Evolutionary conservation across 257 asterid species (phyloP).

Genomic region (Scutellaria baicalensis): DNA sequence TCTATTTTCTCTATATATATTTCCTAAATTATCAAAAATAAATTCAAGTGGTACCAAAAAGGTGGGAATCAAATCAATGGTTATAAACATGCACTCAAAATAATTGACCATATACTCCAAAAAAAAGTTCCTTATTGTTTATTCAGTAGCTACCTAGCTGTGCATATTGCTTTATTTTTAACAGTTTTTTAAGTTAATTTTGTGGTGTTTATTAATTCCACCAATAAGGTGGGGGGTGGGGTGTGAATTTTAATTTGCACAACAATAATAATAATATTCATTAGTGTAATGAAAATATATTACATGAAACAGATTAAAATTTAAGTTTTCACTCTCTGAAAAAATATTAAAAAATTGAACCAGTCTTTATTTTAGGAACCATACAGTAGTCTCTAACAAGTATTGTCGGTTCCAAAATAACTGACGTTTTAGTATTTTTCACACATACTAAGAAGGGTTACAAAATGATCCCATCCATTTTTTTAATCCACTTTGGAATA

Average conservation of each 20-base stretch:
- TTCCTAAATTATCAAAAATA: not conserved
- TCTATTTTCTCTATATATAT: not conserved
- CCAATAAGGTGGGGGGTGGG: not conserved
- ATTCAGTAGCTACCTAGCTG: not conserved
- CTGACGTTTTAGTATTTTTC: too few relatives aligned
- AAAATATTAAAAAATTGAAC: too few relatives aligned
- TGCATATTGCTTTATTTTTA: not conserved
- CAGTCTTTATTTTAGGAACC: too few relatives aligned
- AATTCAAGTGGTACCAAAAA: slow-evolving; percentile 1
- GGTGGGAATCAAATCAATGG: slow-evolving; percentile 18
- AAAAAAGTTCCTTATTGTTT: not conserved
- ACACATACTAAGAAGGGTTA: too few relatives aligned
- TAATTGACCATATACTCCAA: slow-evolving; percentile 15
- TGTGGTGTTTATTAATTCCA: not conserved
- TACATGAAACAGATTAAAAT: too few relatives aligned
- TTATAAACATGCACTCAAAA: slow-evolving; percentile 9
- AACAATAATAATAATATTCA: too few relatives aligned
- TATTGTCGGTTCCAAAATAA: too few relatives aligned
- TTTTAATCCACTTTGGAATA: too few relatives aligned
- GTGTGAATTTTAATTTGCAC: too few relatives aligned
- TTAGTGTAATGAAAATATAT: too few relatives aligned
- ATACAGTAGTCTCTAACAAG: too few relatives aligned
- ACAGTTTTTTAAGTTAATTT: not conserved
- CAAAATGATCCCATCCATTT: too few relatives aligned
- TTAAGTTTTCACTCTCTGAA: not conserved